Percentiles rank a stretch among this genome's conserved stretches.
phyloP scores from a whole-genome alignment of 768 basidiomycete genomes.

The Amyloporia xantha region DNA sequence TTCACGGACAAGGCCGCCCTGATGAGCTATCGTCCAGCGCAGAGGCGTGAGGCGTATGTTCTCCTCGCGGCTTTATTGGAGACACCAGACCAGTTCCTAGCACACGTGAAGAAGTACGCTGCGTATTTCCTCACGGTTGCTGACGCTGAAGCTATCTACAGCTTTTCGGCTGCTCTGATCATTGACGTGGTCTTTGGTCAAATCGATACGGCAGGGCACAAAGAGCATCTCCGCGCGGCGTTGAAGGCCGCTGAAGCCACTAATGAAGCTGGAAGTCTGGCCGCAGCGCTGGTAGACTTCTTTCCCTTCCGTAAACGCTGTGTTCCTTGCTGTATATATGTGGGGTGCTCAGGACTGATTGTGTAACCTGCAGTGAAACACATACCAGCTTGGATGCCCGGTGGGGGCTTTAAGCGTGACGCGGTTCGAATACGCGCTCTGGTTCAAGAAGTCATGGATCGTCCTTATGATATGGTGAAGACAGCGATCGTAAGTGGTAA shows the following conservation, averaged over 20 bases:
- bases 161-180: constrained; percentile 24
- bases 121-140: neutral
- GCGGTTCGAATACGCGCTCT: constrained; percentile 10
- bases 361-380: constrained; percentile 13
- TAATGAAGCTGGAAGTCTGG: constrained; percentile 18
- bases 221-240: constrained; percentile 23
- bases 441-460: constrained; percentile 9
- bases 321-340: neutral
- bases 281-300: constrained; percentile 27
- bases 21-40: constrained; percentile 15
- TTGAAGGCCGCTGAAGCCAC: constrained; percentile 21
- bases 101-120: constrained; percentile 16
- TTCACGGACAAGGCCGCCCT: constrained; percentile 15
- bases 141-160: constrained; percentile 5
- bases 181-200: constrained; percentile 30
- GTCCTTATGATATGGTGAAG: constrained; percentile 18
- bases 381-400: constrained; percentile 19
- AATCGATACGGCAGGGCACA: constrained; percentile 21
- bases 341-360: neutral
- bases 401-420: constrained; percentile 17
- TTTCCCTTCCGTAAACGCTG: constrained; percentile 24
- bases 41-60: constrained; percentile 21
- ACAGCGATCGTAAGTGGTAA: constrained; percentile 7
- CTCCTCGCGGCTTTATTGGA: constrained; percentile 22
- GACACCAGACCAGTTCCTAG: constrained; percentile 19